These are phyloP conservation scores for Trypanosoma cruzi DNA, from an alignment of 208 protist species.

Conservation along the genomic window DNA sequence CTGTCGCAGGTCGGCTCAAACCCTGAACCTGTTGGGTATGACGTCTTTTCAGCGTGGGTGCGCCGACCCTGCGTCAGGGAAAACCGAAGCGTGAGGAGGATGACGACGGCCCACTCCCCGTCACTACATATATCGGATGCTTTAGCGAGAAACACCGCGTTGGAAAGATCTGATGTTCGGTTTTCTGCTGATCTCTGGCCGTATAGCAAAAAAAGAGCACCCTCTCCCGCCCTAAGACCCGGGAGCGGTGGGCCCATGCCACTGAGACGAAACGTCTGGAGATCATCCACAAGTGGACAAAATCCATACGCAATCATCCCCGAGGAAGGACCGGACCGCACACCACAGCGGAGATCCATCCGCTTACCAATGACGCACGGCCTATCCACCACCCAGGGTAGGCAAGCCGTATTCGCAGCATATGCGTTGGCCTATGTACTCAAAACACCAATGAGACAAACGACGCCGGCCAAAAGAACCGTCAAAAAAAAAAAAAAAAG, in stretches of 20 bases:
- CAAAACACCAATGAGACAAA: neutral
- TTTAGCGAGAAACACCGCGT: conserved; percentile 18
- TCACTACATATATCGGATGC: conserved; percentile 1
- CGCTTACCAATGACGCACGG: conserved; percentile 7
- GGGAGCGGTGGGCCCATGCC: conserved; percentile 14
- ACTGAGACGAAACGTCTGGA: conserved; percentile 28
- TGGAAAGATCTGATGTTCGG: conserved; percentile 7
- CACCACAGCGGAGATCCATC: conserved; percentile 31
- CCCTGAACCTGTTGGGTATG: conserved; percentile 16
- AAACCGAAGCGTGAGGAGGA: conserved; percentile 23
- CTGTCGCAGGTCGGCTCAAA: conserved; percentile 32
- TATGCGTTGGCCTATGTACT: conserved; percentile 6
- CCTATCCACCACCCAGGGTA: conserved; percentile 19
- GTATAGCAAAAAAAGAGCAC: conserved; percentile 23
- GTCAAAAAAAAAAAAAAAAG: conserved; percentile 6
- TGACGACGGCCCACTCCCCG: conserved; percentile 23
- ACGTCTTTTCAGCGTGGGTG: conserved; percentile 18
- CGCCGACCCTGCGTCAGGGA: conserved; percentile 28
- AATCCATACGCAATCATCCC: conserved; percentile 20
- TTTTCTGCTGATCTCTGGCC: conserved; percentile 23
- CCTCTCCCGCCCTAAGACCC: neutral
- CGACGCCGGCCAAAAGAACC: neutral
- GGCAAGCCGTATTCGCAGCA: conserved; percentile 21
- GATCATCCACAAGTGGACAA: conserved; percentile 35
- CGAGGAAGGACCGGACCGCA: neutral